Percentiles rank a stretch among this genome's conserved stretches.
These are phyloP conservation scores for Pontederia crassipes DNA, from an alignment of 176 grass and related monocot species.

Conservation along the genomic window DNA sequence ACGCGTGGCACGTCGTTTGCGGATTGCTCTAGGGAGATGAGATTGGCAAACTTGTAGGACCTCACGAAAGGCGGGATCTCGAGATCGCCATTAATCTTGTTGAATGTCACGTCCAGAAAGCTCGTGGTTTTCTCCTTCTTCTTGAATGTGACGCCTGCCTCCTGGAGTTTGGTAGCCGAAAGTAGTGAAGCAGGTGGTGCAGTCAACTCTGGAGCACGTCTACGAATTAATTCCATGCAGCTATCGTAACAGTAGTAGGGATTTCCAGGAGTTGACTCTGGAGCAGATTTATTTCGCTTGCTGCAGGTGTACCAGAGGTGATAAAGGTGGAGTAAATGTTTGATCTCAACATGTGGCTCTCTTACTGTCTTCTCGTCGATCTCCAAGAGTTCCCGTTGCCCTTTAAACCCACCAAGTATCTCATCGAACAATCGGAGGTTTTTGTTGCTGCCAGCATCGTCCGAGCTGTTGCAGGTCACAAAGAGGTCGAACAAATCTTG, in stretches of 20 bases:
- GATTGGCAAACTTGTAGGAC: neutral
- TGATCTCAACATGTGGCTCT: too few species aligned
- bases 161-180: neutral
- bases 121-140: neutral
- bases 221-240: too few species aligned
- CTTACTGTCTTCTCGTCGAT: too few species aligned
- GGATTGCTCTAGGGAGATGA: slow-evolving; percentile 3
- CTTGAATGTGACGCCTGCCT: neutral
- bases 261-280: too few species aligned
- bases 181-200: neutral
- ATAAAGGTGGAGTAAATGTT: neutral
- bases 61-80: neutral
- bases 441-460: too few species aligned
- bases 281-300: too few species aligned
- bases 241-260: too few species aligned
- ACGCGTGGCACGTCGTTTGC: fast-evolving
- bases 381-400: too few species aligned
- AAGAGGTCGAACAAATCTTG: neutral
- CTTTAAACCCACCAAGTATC: too few species aligned
- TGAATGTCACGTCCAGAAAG: neutral
- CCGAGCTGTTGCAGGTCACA: neutral
- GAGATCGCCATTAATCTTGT: neutral
- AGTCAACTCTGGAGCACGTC: too few species aligned
- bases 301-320: neutral
- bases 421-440: too few species aligned